Base-by-base conservation (phyloP, 2,329 filamentous ascomycete species). In the Waltergamsia citrina region DNA sequence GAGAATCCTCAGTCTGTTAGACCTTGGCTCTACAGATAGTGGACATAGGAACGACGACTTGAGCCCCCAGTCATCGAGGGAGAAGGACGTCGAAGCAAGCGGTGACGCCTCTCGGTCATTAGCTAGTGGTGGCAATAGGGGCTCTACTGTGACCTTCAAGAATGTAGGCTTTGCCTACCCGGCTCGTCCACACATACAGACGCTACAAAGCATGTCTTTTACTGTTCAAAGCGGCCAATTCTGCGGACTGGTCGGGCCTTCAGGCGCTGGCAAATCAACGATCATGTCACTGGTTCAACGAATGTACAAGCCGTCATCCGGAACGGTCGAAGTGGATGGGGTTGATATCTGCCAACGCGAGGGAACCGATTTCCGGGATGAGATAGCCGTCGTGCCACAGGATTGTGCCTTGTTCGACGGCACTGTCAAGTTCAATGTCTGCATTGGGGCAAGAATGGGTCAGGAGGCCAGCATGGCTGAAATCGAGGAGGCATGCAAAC, bases 231-330 rank as follows among this genome's bases (percentile, higher is more conserved):
- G 74, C 0, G 73, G 74, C 2, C 66, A 77, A 35, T 81, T 81
- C 46, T 69, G 66, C 41, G 78, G 74, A 3, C 59, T 83, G 9
- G 76, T 81, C 3, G 78, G 78, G 0, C 73, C 76, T 4, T 78
- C 73, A 1, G 78, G 78, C 3, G 72, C 76, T 2, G 78, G 78
- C 1, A 83, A 83, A 47, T 80, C 74, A 1, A 81, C 78, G 15
- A 73, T 78, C 30, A 66, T 82, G 45, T 65, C 71, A 3, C 54
- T 73, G 4, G 52, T 72, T 2, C 66, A 71, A 43, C 53, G 66
- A 12, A 63, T 74, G 43, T 71, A 72, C 49, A 51, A 52, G 4
- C 62, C 66, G 1, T 48, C 53, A 0, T 39, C 51, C 4, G 66
- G 67, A 11, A 46, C 46, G 4, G 51, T 71, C 21, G 45, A 60